Evolutionary conservation across 192 early-diverging fungal genomes (phyloP), one percentile per base, ranked within the genome.

Genomic region (Backusella tuberculispora): DNA sequence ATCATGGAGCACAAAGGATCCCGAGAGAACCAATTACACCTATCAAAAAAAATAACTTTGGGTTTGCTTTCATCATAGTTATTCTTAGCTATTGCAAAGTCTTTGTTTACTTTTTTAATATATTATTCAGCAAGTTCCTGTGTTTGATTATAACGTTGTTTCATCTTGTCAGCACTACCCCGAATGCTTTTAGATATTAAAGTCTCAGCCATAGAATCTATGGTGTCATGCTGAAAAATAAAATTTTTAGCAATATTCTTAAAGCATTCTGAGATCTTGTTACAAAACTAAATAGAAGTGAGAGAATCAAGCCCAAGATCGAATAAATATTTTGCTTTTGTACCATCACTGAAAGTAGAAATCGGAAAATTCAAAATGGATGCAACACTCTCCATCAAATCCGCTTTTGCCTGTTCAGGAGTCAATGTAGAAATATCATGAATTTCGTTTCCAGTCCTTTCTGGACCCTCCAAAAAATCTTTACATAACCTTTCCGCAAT

Each of bases 21-120:
- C 82, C 82, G 14, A 83, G 50, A 19, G 78, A 76, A 3, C 82
- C 82, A 21, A 76, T 83, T 5, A 74, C 76, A n/a, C 82, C 82
- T 0, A 78, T 80, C 5, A 80, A 17, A 41, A 83, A 42, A 10
- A 80, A 34, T 66, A 10, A 80, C 78, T 40, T 71, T 60, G 19
- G 19, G 42, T 14, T 74, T 73, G 29, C 38, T 21, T 37, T 63
- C 38, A 60, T 60, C 53, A 19, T 48, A 70, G 12, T 26, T 9
- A 42, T 29, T 40, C 0, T 63, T 65, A 12, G 64, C 21, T 17
- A 37, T 41, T 13, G 4, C 21, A 53, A 76, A 70, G 21, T 76
- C 66, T 21, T 47, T 41, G 15, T 69, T 42, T 44, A 71, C 71
- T 0, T 26, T 65, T 21, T 43, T 13, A 5, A 76, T 24, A 50